Conservation (phyloP, 345 rosid species). For the Luvunga scandens region DNA sequence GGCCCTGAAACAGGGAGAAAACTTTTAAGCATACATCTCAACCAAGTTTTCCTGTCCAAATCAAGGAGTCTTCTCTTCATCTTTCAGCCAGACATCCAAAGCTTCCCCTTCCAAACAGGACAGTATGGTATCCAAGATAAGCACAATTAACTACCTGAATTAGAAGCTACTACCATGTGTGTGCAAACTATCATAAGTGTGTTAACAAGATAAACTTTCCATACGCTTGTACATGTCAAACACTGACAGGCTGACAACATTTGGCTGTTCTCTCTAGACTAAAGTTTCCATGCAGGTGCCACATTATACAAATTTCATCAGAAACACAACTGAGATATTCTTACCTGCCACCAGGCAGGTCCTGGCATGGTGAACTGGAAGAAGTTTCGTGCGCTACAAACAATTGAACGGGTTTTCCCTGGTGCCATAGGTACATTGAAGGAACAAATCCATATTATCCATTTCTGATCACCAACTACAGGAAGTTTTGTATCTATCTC, state of each 20-base stretch:
- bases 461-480: conserved; percentile 73
- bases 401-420: conserved; percentile 94
- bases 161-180: not conserved
- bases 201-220: not conserved
- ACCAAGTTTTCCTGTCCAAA: not conserved
- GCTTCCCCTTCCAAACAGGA: not conserved
- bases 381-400: conserved; percentile 96
- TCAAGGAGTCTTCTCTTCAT: not conserved
- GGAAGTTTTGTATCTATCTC: conserved; percentile 93
- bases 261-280: not conserved
- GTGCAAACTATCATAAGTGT: not conserved
- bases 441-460: conserved; percentile 97
- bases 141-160: not conserved
- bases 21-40: not conserved
- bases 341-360: conserved; percentile 97
- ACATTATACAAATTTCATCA: not conserved
- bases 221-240: not conserved
- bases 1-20: not conserved
- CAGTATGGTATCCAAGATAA: not conserved
- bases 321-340: conserved; percentile 8
- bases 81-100: not conserved
- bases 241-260: not conserved
- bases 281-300: not conserved
- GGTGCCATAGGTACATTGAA: conserved; percentile 97
- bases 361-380: conserved; percentile 94